These are phyloP conservation scores for Xanthoceras sorbifolium DNA, from an alignment of 345 rosid genomes.

Conservation along the genomic window DNA sequence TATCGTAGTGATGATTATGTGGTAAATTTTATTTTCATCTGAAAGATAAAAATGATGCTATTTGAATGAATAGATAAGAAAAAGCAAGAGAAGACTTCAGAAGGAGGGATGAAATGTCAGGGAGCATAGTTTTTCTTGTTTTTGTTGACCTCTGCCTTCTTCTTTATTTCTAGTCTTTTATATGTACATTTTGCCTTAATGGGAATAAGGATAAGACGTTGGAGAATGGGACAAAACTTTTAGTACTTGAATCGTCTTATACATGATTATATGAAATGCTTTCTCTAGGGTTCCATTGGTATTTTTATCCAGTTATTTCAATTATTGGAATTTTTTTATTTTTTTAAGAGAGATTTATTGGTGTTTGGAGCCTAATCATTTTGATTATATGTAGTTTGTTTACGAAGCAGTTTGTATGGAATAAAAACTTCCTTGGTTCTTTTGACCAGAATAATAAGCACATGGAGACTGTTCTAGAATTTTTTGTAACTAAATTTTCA, in stretches of 20 bases:
- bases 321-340: background rate
- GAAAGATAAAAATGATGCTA: background rate
- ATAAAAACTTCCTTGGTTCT: background rate
- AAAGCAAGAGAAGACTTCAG: background rate
- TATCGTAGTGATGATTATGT: background rate
- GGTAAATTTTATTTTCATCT: background rate
- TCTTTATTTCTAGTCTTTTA: background rate
- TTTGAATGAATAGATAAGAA: background rate
- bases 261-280: background rate
- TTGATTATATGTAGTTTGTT: background rate
- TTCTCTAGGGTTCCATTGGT: background rate
- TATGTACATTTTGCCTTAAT: background rate
- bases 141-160: background rate
- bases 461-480: too few species aligned
- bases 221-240: background rate
- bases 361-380: background rate
- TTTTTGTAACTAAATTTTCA: background rate
- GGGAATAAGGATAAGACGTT: slow-evolving; percentile 3
- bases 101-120: too few species aligned
- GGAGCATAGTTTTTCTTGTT: too few species aligned
- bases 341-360: background rate
- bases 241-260: background rate
- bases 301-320: background rate
- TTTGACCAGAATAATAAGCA: background rate
- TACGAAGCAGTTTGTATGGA: background rate